These are phyloP conservation scores for Nakaseomyces glabratus DNA, from an alignment of 1,139 yeast genomes.

Conservation along the genomic window DNA sequence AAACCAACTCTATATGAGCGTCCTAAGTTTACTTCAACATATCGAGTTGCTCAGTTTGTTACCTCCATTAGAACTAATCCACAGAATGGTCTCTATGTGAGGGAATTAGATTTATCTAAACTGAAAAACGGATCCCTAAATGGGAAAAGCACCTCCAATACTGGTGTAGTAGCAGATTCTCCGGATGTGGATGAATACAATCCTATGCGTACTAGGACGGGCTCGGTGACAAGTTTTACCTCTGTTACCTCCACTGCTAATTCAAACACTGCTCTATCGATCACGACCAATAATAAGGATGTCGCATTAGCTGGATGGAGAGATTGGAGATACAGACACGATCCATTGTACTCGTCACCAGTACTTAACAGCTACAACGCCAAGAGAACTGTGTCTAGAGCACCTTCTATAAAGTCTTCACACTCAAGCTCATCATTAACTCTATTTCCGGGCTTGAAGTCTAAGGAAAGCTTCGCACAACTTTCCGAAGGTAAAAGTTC, in stretches of 20 bases:
- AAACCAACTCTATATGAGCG: slow-evolving; percentile 46
- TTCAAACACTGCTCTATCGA: slow-evolving; percentile 14
- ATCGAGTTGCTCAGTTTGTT: slow-evolving; percentile 69
- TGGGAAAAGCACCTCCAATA: slow-evolving; percentile 8
- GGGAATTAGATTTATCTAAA: slow-evolving; percentile 48
- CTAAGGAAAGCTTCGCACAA: slow-evolving; percentile 4
- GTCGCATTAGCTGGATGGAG: slow-evolving; percentile 66
- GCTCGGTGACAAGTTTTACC: slow-evolving; percentile 2
- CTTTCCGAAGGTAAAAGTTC: slow-evolving; percentile 8
- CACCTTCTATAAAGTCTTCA: slow-evolving; percentile 19
- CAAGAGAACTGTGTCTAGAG: slow-evolving; percentile 18
- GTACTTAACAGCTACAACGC: slow-evolving; percentile 29
- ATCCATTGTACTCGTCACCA: slow-evolving; percentile 49
- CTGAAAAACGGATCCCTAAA: slow-evolving; percentile 37
- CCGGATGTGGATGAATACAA: slow-evolving; percentile 2
- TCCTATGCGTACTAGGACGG: slow-evolving; percentile 7
- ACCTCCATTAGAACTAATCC: slow-evolving; percentile 50
- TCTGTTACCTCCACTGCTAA: slow-evolving; percentile 7
- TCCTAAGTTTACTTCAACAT: slow-evolving; percentile 57
- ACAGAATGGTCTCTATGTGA: slow-evolving; percentile 48
- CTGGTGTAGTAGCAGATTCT: slow-evolving; percentile 3
- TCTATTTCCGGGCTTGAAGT: slow-evolving; percentile 1
- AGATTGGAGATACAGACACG: slow-evolving; percentile 73
- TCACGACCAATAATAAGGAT: slow-evolving; percentile 13
- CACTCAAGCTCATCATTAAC: slow-evolving; percentile 9